Percentiles rank a stretch among this genome's conserved stretches.
phyloP scores from a whole-genome alignment of 352 stramenopile species.

The Globisporangium heterothallicum region DNA sequence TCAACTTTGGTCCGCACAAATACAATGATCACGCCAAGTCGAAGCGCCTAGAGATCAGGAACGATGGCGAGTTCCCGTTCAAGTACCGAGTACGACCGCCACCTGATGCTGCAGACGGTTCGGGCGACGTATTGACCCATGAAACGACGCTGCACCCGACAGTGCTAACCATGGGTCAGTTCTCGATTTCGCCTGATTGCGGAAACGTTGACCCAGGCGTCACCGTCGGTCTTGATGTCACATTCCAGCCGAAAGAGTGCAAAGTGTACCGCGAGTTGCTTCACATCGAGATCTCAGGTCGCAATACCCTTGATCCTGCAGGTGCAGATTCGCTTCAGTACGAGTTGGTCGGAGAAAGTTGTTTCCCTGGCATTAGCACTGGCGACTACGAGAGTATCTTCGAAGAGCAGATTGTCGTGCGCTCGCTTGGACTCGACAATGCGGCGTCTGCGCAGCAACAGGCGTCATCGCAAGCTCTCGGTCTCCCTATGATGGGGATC shows the following conservation, averaged over 20 bases:
- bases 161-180: conserved; percentile 65
- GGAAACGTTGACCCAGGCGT: conserved; percentile 84
- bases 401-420: conserved; percentile 92
- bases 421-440: conserved; percentile 45
- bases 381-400: conserved; percentile 90
- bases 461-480: neutral
- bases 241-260: conserved; percentile 77
- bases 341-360: conserved; percentile 90
- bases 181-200: conserved; percentile 67
- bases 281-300: conserved; percentile 70
- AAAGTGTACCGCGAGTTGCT: conserved; percentile 68
- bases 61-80: conserved; percentile 92
- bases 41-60: conserved; percentile 87
- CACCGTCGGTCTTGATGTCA: conserved; percentile 61
- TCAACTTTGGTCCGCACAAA: conserved; percentile 91
- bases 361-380: conserved; percentile 89
- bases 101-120: neutral
- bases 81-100: conserved; percentile 64
- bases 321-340: conserved; percentile 51
- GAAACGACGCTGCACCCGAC: conserved; percentile 31
- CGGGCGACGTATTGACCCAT: conserved; percentile 22
- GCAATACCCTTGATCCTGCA: conserved; percentile 37
- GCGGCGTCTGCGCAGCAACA: conserved; percentile 1
- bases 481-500: conserved; percentile 19
- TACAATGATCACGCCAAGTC: conserved; percentile 79